Conservation (phyloP, 768 basidiomycete species). For the Gautieria morchelliformis region DNA sequence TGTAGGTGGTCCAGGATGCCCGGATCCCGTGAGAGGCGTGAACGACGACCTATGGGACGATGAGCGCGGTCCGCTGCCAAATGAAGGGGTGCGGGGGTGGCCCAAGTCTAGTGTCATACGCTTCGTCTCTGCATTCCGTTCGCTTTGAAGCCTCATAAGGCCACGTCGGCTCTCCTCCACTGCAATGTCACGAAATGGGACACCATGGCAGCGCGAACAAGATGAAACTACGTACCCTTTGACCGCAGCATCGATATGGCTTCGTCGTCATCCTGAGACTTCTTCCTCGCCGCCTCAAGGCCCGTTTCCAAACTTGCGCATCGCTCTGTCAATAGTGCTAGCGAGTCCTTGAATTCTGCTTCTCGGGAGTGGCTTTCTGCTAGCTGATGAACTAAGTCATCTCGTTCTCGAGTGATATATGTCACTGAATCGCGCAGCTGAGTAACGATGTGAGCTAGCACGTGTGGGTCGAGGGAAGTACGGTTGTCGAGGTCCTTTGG, state of each 20-base stretch:
- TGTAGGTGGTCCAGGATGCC: conserved; percentile 8
- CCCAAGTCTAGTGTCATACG: conserved; percentile 46
- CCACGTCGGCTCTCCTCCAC: conserved; percentile 49
- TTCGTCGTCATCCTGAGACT: conserved; percentile 59
- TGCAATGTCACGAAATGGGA: conserved; percentile 7
- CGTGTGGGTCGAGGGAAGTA: conserved; percentile 58
- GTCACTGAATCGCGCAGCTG: conserved; percentile 58
- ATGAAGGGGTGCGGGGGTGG: conserved; percentile 32
- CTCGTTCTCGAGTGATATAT: conserved; percentile 61
- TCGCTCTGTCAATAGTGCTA: conserved; percentile 50
- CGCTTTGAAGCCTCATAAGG: conserved; percentile 77
- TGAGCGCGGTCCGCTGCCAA: conserved; percentile 35
- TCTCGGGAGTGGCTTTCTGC: conserved; percentile 42
- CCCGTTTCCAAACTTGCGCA: conserved; percentile 14
- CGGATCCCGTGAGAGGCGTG: conserved; percentile 54
- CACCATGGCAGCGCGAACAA: conserved; percentile 4
- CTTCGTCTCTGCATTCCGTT: conserved; percentile 34
- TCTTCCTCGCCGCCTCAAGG: conserved; percentile 17
- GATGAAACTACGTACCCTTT: conserved; percentile 49
- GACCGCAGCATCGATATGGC: conserved; percentile 63
- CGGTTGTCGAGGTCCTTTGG: not conserved
- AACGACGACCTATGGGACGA: conserved; percentile 64
- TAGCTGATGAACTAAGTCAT: conserved; percentile 49
- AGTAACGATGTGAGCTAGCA: conserved; percentile 68
- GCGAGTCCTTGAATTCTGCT: conserved; percentile 50